Conservation (phyloP, 164 flowering plant species). For the Umbilicus rupestris region DNA sequence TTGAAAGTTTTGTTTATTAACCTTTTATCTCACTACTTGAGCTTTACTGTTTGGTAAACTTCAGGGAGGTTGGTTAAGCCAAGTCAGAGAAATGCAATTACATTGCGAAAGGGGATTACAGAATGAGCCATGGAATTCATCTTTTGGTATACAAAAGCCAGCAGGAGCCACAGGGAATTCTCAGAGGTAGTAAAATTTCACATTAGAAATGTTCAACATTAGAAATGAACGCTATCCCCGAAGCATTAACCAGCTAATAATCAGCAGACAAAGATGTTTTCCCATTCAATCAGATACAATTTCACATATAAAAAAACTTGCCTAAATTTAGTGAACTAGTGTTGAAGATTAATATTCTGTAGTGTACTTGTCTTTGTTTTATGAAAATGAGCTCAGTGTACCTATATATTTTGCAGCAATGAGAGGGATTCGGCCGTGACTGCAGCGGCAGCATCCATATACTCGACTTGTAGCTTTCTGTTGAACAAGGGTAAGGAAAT, state of each 20-base stretch:
- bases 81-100: slow-evolving; percentile 7
- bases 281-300: background rate
- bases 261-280: background rate
- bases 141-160: background rate
- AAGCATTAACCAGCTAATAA: background rate
- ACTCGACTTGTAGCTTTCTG: slow-evolving; percentile 9
- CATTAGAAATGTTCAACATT: too few species aligned
- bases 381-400: background rate
- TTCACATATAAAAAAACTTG: too few species aligned
- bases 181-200: background rate
- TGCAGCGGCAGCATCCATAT: background rate
- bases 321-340: background rate
- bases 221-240: background rate
- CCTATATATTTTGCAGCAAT: slow-evolving; percentile 1
- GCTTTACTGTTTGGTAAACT: background rate
- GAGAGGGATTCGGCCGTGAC: background rate
- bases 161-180: background rate
- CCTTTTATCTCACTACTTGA: background rate
- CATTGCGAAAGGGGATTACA: slow-evolving; percentile 6
- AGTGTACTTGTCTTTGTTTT: background rate
- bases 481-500: slow-evolving; percentile 2
- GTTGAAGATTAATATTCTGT: background rate
- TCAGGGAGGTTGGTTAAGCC: slow-evolving; percentile 7
- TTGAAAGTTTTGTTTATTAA: background rate
- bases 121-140: background rate